Conservation (phyloP, 371 early-diverging fungal species). For the Furculomyces boomerangus region DNA sequence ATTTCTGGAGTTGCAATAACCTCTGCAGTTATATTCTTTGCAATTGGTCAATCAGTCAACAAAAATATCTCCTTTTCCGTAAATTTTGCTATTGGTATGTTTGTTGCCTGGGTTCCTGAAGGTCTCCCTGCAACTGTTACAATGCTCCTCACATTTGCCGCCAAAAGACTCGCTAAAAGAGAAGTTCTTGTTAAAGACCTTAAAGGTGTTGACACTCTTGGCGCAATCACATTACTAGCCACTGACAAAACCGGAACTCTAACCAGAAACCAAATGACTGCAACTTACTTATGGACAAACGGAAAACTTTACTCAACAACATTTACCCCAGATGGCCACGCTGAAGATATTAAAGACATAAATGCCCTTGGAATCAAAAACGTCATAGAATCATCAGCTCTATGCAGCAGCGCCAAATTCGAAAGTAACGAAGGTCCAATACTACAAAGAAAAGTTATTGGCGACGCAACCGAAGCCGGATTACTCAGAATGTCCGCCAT, state of each 20-base stretch:
- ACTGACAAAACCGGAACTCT: slow-evolving; percentile 94
- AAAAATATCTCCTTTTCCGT: slow-evolving; percentile 42
- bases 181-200: slow-evolving; percentile 89
- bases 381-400: slow-evolving; percentile 37
- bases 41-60: slow-evolving; percentile 37
- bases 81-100: slow-evolving; percentile 78
- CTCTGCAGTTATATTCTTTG: slow-evolving; percentile 67
- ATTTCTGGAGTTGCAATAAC: slow-evolving; percentile 63
- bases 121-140: slow-evolving; percentile 81
- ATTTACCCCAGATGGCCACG: slow-evolving; percentile 23
- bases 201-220: slow-evolving; percentile 87
- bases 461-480: slow-evolving; percentile 89
- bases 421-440: slow-evolving; percentile 70
- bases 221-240: slow-evolving; percentile 83
- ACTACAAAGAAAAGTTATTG: slow-evolving; percentile 47
- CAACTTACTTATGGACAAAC: slow-evolving; percentile 71
- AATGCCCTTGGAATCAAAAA: slow-evolving; percentile 41
- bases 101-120: slow-evolving; percentile 79
- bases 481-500: slow-evolving; percentile 57
- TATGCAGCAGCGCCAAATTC: slow-evolving; percentile 73
- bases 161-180: slow-evolving; percentile 75
- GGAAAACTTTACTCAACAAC: slow-evolving; percentile 41
- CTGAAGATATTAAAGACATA: slow-evolving; percentile 9
- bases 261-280: slow-evolving; percentile 90
- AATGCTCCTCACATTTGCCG: slow-evolving; percentile 77